phyloP scores from a whole-genome alignment of 805 yeast genomes.

The Yarrowia alimentaria region DNA sequence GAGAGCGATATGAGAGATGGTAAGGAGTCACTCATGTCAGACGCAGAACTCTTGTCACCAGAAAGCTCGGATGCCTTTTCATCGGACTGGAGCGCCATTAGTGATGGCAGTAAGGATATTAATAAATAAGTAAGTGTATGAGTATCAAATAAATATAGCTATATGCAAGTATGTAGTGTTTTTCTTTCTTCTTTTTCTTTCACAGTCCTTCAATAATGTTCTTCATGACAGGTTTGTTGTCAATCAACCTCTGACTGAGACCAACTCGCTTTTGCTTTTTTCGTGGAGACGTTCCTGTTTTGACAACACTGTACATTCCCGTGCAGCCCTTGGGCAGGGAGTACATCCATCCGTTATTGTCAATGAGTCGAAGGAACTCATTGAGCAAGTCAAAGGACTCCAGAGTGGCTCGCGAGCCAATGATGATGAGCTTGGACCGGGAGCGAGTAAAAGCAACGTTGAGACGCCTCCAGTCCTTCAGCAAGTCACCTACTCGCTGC shows the following conservation, averaged over 20 bases:
- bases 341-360: conserved; percentile 61
- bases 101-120: background rate
- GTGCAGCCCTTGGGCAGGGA: conserved; percentile 45
- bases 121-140: background rate
- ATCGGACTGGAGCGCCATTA: conserved; percentile 6
- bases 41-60: background rate
- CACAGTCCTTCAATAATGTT: conserved; percentile 11
- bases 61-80: conserved; percentile 2
- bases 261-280: conserved; percentile 20
- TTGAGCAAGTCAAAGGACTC: conserved; percentile 51
- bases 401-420: conserved; percentile 74
- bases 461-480: conserved; percentile 86
- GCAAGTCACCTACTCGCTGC: conserved; percentile 66
- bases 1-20: background rate
- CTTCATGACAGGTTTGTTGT: conserved; percentile 13
- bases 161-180: conserved; percentile 1
- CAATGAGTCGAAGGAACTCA: conserved; percentile 59
- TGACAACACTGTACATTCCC: conserved; percentile 27
- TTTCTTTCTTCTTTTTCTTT: background rate
- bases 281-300: conserved; percentile 17
- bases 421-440: conserved; percentile 70
- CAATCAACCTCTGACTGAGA: conserved; percentile 7
- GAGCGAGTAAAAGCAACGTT: conserved; percentile 96
- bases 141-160: no score
- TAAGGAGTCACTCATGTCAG: background rate